Percentiles rank a stretch among this genome's conserved stretches.
phyloP scores from a whole-genome alignment of 768 basidiomycete species.

The Mycena filopes region DNA sequence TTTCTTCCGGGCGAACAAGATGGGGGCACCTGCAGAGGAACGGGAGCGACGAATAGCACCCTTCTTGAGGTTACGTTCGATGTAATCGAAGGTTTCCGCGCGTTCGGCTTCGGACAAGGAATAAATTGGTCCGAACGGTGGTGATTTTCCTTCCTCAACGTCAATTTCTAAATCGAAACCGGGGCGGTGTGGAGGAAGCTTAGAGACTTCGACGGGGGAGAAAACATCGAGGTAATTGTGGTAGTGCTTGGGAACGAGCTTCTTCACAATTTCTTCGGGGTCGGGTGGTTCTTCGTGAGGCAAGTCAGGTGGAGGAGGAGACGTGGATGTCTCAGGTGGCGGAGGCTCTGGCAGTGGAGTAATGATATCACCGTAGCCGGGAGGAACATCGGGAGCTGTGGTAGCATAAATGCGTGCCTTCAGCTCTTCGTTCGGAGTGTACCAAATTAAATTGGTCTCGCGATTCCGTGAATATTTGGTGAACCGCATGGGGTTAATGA shows the following conservation, averaged over 20 bases:
- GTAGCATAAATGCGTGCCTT: conserved; percentile 9
- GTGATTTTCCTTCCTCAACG: conserved; percentile 43
- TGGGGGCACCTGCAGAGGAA: no score
- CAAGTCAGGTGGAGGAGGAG: neutral
- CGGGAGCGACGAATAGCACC: no score
- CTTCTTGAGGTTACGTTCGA: no score
- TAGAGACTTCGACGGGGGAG: conserved; percentile 36
- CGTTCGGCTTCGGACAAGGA: no score
- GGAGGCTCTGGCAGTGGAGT: conserved; percentile 15
- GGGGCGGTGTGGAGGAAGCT: conserved; percentile 45
- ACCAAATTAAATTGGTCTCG: neutral
- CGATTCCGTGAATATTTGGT: conserved; percentile 36
- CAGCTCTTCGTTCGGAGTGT: conserved; percentile 3
- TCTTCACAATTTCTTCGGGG: neutral
- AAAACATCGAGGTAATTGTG: conserved; percentile 32
- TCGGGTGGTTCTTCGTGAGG: neutral
- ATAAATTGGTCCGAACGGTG: no score
- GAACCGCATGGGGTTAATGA: conserved; percentile 32
- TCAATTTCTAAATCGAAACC: conserved; percentile 47
- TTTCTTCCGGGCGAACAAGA: no score
- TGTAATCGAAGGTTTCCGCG: no score
- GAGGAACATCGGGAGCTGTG: conserved; percentile 5
- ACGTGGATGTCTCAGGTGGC: neutral
- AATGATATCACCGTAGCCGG: conserved; percentile 10
- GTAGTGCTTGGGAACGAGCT: neutral